Evolutionary conservation across 2,329 filamentous ascomycete genomes (phyloP), one percentile per base, ranked within the genome.

Genomic region (Orbilia oligospora): DNA sequence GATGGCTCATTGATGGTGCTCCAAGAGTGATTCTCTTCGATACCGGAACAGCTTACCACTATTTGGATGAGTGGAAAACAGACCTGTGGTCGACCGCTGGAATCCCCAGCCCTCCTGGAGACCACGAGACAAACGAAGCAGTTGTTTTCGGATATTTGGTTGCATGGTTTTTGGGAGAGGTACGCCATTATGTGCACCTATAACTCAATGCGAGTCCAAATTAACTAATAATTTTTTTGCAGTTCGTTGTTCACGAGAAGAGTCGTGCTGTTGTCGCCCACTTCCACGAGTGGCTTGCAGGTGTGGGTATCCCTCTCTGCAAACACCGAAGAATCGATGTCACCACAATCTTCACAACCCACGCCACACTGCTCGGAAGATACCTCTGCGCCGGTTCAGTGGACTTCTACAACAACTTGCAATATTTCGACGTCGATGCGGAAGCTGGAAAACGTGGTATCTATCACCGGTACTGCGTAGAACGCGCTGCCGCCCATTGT

Each of bases 391-490:
- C 96, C 65, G 96, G 96, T 68, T 97, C 94, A 0, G 96, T 98
- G 80, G 96, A 99, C 84, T 98, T 99, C 84, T 99, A 99, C 89
- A 99, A 98, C 87, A 97, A 98, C 85, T 89, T 99, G 67, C 95
- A 98, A 85, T 92, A 91, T 86, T 98, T 99, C 83, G 95, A 99
- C 83, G 94, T 97, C 33, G 96, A 99, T 84, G 91, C 93, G 5
- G 96, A 99, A 86, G 96, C 96, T 18, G 96, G 96, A 79, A 98
- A 97, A 88, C 93, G 96, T 83, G 96, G 96, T 75, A 98, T 99
- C 84, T 99, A 98, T 87, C 96, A 99, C 86, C 88, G 96, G 77
- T 98, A 98, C 87, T 98, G 96, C 86, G 97, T 99, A 83, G 96
- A 99, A 86, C 91, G 96, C 80, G 95, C 93, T 56, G 93, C 95